Conservation (phyloP, 1,284 basidiomycete genomes). For the Boletus smithii region DNA sequence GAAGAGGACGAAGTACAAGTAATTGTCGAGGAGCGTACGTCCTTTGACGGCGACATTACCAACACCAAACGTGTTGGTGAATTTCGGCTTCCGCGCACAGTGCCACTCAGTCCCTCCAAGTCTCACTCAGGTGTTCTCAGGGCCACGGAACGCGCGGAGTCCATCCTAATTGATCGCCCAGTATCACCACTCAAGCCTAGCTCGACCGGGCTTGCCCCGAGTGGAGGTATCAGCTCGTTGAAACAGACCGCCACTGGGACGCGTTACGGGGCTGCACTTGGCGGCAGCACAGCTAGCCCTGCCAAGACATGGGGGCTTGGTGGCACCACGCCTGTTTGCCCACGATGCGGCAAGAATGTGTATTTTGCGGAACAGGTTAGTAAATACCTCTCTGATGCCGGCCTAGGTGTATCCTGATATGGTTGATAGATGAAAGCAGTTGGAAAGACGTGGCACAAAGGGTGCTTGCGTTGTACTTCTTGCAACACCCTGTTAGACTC, state of each 20-base stretch:
- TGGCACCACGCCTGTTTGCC: slow-evolving; percentile 47
- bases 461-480: slow-evolving; percentile 68
- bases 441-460: slow-evolving; percentile 72
- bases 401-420: slow-evolving; percentile 8
- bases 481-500: slow-evolving; percentile 67
- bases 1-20: slow-evolving; percentile 30
- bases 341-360: slow-evolving; percentile 56
- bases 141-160: slow-evolving; percentile 9
- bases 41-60: slow-evolving; percentile 32
- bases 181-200: slow-evolving; percentile 24
- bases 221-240: slow-evolving; percentile 29
- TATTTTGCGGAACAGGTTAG: slow-evolving; percentile 63
- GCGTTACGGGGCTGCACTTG: slow-evolving; percentile 48
- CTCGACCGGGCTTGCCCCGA: slow-evolving; percentile 24
- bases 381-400: background rate
- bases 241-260: slow-evolving; percentile 46
- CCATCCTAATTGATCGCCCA: slow-evolving; percentile 16
- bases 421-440: slow-evolving; percentile 61
- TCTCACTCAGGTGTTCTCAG: slow-evolving; percentile 12
- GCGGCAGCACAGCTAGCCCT: slow-evolving; percentile 32
- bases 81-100: slow-evolving; percentile 38
- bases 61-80: slow-evolving; percentile 36
- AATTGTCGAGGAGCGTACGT: slow-evolving; percentile 21
- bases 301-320: slow-evolving; percentile 40
- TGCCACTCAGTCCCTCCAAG: slow-evolving; percentile 35